phyloP scores from a whole-genome alignment of 495 filamentous ascomycete species.

The Daldinia loculata region DNA sequence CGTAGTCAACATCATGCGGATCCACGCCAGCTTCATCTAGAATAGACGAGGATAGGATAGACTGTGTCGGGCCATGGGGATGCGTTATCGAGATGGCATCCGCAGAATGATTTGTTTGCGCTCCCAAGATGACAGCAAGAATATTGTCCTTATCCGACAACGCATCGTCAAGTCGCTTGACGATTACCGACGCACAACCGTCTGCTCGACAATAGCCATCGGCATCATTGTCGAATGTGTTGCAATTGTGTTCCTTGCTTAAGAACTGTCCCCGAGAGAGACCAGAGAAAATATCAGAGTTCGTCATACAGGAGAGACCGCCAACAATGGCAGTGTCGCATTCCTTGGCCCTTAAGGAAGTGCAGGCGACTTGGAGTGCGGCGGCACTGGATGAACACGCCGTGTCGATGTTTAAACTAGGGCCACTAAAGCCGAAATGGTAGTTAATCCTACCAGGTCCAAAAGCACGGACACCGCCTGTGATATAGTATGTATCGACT shows the following conservation, averaged over 20 bases:
- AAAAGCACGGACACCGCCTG: constrained; percentile 87
- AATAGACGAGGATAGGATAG: constrained; percentile 71
- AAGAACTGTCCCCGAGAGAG: constrained; percentile 86
- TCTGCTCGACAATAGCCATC: constrained; percentile 84
- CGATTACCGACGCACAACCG: constrained; percentile 71
- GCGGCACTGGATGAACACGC: constrained; percentile 89
- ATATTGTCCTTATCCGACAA: constrained; percentile 77
- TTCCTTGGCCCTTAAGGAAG: constrained; percentile 79
- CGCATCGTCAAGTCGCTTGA: constrained; percentile 81
- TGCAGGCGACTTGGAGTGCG: constrained; percentile 85
- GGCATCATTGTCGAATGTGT: constrained; percentile 78
- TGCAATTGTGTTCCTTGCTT: constrained; percentile 80
- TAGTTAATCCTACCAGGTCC: constrained; percentile 87
- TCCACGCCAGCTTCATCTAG: constrained; percentile 74
- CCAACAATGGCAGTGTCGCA: constrained; percentile 87
- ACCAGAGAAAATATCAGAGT: constrained; percentile 85
- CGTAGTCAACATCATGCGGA: constrained; percentile 78
- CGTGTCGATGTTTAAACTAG: constrained; percentile 86
- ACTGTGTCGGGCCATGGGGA: constrained; percentile 78
- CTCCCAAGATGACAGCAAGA: constrained; percentile 70
- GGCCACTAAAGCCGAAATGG: constrained; percentile 87
- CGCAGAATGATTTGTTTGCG: constrained; percentile 78
- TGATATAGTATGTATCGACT: constrained; percentile 93
- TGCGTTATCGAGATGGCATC: constrained; percentile 84
- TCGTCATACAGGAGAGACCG: constrained; percentile 80